Base-by-base conservation (phyloP, 2,329 filamentous ascomycete species). In the Penicillium decumbens region DNA sequence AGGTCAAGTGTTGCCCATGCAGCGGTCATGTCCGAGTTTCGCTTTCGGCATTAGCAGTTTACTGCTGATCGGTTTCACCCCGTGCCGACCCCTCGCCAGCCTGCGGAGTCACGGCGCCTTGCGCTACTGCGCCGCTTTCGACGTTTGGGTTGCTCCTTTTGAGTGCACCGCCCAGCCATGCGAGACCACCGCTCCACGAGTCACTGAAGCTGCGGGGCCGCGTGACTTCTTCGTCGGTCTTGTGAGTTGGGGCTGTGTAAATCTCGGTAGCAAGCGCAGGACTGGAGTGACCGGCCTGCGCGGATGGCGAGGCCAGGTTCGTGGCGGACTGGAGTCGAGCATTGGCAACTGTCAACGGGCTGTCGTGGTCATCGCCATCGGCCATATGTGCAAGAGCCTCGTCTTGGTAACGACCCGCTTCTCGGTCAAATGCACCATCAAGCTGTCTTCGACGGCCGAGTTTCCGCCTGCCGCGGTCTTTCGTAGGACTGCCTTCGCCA, bases 401-500 rank as follows among this genome's bases (percentile, higher is more conserved):
- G 25, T 63, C 55, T 23, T 54, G 46, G 29, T 55, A 44, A 7
- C 58, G 59, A 37, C 48, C 48, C n/a, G 51, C 42, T 2, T 45
- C 51, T 10, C 64, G 58, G n/a, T 54, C 28, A 7, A 64, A 56
- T 0, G 61, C 57, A 8, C 63, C 60, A 18, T 63, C 63, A 3
- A 63, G 45, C 41, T 62, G 65, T 30, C 65, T 62, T 40, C 66
- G 60, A 27, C 62, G 65, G 20, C 62, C 59, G 6, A 54, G 47
- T 45, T 57, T 61, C 8, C 62, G 61, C 41, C 54, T 52, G 5
- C 52, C 60, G 23, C 69, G 66, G 30, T 65, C 62, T 45, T 65
- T 68, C 18, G 58, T 56, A 15, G 72, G 64, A 20, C 67, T 70
- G 7, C 74, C 75, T 51, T 80, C 73, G 12, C 80, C 79, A 13